Evolutionary conservation across 257 asterid genomes (phyloP).

Genomic region (Ilex asprella): DNA sequence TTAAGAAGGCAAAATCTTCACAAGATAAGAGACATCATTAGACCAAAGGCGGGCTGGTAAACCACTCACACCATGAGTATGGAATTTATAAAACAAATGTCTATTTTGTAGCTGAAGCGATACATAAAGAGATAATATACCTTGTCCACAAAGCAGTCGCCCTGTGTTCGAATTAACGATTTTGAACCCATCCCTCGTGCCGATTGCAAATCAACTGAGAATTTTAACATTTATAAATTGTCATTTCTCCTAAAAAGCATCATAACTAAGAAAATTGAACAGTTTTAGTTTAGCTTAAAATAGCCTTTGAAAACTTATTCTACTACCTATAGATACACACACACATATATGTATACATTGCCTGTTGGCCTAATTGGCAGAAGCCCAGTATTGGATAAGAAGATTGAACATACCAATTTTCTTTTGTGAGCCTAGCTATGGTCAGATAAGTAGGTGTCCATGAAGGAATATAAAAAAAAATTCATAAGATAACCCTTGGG

Average conservation of each 20-base stretch:
- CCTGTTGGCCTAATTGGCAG: slow-evolving; percentile 96
- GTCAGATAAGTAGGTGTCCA: too few species aligned
- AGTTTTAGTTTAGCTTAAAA: not conserved
- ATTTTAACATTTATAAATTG: not conserved
- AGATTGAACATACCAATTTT: too few species aligned
- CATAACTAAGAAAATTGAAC: not conserved
- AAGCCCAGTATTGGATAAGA: slow-evolving; percentile 57
- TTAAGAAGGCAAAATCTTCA: too few species aligned
- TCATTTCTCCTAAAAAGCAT: too few species aligned
- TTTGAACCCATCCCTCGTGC: slow-evolving; percentile 73
- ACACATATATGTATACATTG: slow-evolving; percentile 1
- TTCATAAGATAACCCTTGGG: too few species aligned
- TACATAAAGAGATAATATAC: slow-evolving; percentile 20
- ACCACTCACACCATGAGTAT: too few species aligned
- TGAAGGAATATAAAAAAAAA: too few species aligned
- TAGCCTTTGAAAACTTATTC: not conserved
- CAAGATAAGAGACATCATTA: too few species aligned
- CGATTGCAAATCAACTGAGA: slow-evolving; percentile 76
- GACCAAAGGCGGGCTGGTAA: too few species aligned
- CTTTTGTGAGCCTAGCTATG: too few species aligned
- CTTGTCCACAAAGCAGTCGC: slow-evolving; percentile 74
- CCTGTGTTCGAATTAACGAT: slow-evolving; percentile 69
- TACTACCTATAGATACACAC: not conserved
- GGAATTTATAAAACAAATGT: too few species aligned
- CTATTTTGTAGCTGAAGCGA: too few species aligned